Evolutionary conservation across 208 protist species (phyloP).

Genomic region (Wallacemonas sp.): DNA sequence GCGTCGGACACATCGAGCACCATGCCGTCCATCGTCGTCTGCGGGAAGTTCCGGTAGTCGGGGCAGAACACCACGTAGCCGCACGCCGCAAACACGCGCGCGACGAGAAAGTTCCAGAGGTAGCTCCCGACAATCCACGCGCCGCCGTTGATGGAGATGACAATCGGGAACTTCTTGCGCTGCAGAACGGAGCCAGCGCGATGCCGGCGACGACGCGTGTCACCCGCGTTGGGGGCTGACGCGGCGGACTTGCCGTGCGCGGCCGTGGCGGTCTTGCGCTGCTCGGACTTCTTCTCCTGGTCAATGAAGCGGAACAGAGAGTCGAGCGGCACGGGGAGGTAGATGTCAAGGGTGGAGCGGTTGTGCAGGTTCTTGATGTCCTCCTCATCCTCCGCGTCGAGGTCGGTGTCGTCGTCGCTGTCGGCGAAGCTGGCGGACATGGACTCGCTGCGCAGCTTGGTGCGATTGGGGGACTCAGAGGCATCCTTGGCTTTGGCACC

Average conservation of each 20-base stretch:
- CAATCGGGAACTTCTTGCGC: slow-evolving; percentile 70
- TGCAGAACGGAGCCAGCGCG: slow-evolving; percentile 16
- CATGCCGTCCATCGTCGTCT: slow-evolving; percentile 91
- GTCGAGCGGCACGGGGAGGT: slow-evolving; percentile 73
- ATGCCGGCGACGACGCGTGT: neutral
- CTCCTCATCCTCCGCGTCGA: slow-evolving; percentile 71
- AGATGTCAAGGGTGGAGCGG: slow-evolving; percentile 82
- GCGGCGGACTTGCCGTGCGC: neutral
- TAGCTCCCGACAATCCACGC: slow-evolving; percentile 83
- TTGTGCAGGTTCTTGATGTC: slow-evolving; percentile 81
- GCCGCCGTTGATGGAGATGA: slow-evolving; percentile 76
- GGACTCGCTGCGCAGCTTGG: slow-evolving; percentile 16
- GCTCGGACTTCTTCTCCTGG: slow-evolving; percentile 43
- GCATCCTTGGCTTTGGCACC: too few species aligned
- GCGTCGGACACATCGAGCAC: slow-evolving; percentile 86
- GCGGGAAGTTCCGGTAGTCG: slow-evolving; percentile 93
- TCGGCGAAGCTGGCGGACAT: slow-evolving; percentile 26
- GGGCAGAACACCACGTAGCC: slow-evolving; percentile 83
- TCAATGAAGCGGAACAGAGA: slow-evolving; percentile 72
- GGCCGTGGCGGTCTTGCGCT: slow-evolving; percentile 3
- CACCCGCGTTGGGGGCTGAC: neutral
- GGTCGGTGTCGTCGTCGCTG: slow-evolving; percentile 19
- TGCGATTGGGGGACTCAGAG: too few species aligned
- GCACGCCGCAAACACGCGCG: slow-evolving; percentile 61
- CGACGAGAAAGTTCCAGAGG: slow-evolving; percentile 72